Base-by-base conservation (phyloP, 192 early-diverging fungal species). In the Backusella mclennaniae region DNA sequence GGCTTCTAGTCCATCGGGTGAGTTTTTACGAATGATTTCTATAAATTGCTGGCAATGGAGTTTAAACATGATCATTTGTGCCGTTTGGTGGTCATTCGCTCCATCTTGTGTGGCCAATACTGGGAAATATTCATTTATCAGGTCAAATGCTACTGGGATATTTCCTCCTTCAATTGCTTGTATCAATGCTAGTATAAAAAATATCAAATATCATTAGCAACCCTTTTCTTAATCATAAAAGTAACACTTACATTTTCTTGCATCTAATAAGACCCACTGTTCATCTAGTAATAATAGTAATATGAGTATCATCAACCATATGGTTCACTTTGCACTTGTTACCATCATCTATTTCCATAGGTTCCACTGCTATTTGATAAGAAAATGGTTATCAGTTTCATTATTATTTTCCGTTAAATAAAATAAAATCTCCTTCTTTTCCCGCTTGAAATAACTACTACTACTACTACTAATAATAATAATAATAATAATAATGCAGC, bases 31-130 rank as follows among this genome's bases (percentile, higher is more conserved):
- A 15, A 75, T 42, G 9, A 75, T 75, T 42, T 75, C 74, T 11
- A 75, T 67, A 23, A 75, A 75, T 17, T 39, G 63, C 33, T 75
- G 74, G 26, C 74, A 75, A 9, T 63, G 41, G 0, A 75, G 41
- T 49, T 75, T 75, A 66, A 66, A 75, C 63, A 75, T 42, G 21
- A 71, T 41, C 11, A 39, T 1, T 41, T 71, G 70, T 49, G 42
- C 42, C 0, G 21, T 23, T 17, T 41, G 44, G 4, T 26, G 26
- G n/a, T 29, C 19, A 29, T 19, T 14, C 31, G 39, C 21, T 1
- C 15, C 23, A n/a, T 71, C 70, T 29, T 31, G 39, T 23, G 70
- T 9, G 2, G 70, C 70, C 21, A 71, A 71, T 46, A 6, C 11
- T 46, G 70, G 70, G 5, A 71, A 71, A 33, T 71, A 42, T 33